A percentile compares a stretch with the other conserved stretches of the same genome.
phyloP scores from a whole-genome alignment of 768 basidiomycete species.

The Suillus decipiens region DNA sequence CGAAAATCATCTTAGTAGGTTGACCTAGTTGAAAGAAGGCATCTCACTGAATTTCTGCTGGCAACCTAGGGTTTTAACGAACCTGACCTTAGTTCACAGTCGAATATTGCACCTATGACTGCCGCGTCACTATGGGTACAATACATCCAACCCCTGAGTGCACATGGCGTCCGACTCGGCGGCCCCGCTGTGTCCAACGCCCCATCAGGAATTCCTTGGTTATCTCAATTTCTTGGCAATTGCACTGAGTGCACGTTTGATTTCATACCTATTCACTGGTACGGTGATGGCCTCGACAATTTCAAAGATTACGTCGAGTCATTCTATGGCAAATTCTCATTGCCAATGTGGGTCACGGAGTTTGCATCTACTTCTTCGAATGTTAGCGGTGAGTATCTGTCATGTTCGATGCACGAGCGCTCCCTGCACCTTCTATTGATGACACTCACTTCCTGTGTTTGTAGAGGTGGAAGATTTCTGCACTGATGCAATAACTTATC shows the following conservation, averaged over 20 bases:
- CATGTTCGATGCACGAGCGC: neutral
- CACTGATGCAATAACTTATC: slow-evolving; percentile 3
- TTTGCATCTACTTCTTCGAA: slow-evolving; percentile 24
- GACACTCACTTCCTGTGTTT: neutral
- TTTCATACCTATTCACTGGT: slow-evolving; percentile 54
- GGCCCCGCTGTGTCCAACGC: slow-evolving; percentile 38
- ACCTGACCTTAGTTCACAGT: slow-evolving; percentile 40
- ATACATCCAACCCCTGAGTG: slow-evolving; percentile 38
- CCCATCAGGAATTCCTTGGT: slow-evolving; percentile 34
- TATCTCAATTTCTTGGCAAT: slow-evolving; percentile 34
- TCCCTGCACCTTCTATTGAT: neutral
- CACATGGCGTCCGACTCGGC: slow-evolving; percentile 34
- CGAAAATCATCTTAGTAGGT: slow-evolving; percentile 15
- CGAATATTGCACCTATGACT: slow-evolving; percentile 45
- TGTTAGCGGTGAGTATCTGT: slow-evolving; percentile 10
- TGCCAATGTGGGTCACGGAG: slow-evolving; percentile 41
- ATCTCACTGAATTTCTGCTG: neutral
- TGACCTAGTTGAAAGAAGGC: neutral
- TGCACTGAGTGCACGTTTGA: slow-evolving; percentile 48
- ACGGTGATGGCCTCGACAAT: slow-evolving; percentile 31
- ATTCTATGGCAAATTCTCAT: slow-evolving; percentile 36
- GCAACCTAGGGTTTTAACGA: slow-evolving; percentile 37
- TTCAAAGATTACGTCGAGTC: slow-evolving; percentile 37
- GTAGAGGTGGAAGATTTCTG: slow-evolving; percentile 18
- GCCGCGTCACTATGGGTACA: slow-evolving; percentile 42